Percentiles rank a stretch among this genome's conserved stretches.
phyloP scores from a whole-genome alignment of 306 rosid genomes.

The Glycine latifolia region DNA sequence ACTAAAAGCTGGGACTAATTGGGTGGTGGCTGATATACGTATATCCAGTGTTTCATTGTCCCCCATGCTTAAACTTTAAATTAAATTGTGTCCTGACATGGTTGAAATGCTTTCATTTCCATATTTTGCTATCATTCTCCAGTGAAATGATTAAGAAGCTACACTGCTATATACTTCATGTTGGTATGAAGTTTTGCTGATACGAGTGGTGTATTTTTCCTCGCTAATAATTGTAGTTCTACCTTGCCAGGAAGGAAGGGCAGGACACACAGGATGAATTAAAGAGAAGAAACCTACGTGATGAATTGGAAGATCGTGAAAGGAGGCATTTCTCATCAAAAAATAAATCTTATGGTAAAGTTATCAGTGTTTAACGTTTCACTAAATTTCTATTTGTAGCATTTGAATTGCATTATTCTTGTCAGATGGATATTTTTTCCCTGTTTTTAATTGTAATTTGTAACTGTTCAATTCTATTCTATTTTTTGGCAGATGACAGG shows the following conservation, averaged over 20 bases:
- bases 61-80: background rate
- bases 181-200: background rate
- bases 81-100: background rate
- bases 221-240: constrained; percentile 4
- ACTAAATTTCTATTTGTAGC: background rate
- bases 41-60: background rate
- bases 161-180: background rate
- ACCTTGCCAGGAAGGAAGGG: constrained; percentile 75
- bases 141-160: constrained; percentile 1
- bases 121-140: too few relatives aligned
- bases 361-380: background rate
- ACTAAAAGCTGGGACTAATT: background rate
- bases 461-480: constrained; percentile 42
- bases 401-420: constrained; percentile 13
- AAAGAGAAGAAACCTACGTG: constrained; percentile 85
- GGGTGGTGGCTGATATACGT: background rate
- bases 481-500: constrained; percentile 79
- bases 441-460: background rate
- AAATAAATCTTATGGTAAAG: constrained; percentile 79
- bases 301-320: constrained; percentile 92
- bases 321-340: constrained; percentile 91
- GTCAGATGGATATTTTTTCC: background rate
- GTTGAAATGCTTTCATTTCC: constrained; percentile 9
- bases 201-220: background rate
- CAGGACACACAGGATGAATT: constrained; percentile 91